Conservation (phyloP, 129 eudicot genomes). For the Cynara cardunculus region DNA sequence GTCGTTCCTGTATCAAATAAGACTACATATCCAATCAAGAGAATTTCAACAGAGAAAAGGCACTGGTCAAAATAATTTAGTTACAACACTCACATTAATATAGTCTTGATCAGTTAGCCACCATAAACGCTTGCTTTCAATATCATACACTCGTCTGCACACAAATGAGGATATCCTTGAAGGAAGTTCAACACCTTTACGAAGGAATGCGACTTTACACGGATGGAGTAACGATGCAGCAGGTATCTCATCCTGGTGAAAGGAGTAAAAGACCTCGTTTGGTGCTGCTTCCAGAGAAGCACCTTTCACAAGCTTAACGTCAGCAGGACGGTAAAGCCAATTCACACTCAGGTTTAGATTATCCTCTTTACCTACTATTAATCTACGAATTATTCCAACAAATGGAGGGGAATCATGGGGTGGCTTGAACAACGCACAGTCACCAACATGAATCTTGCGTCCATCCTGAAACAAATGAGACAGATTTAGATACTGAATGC, state of each 20-base stretch:
- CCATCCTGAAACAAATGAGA: constrained; percentile 60
- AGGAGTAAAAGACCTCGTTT: constrained; percentile 86
- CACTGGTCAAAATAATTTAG: neutral
- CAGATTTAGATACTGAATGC: neutral
- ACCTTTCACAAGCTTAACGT: constrained; percentile 68
- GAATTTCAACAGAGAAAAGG: constrained; percentile 6
- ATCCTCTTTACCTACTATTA: constrained; percentile 44
- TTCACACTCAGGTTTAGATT: constrained; percentile 50
- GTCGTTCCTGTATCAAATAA: constrained; percentile 54
- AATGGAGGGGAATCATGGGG: constrained; percentile 66
- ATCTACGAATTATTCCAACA: constrained; percentile 68
- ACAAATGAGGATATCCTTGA: constrained; percentile 79
- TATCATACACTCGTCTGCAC: constrained; percentile 88
- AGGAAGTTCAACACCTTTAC: constrained; percentile 88
- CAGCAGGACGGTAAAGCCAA: constrained; percentile 91
- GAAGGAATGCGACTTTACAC: constrained; percentile 97
- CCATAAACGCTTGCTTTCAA: constrained; percentile 61
- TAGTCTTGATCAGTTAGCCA: constrained; percentile 87
- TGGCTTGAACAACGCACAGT: constrained; percentile 89
- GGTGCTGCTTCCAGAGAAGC: constrained; percentile 56
- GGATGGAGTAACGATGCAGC: constrained; percentile 98
- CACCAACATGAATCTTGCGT: constrained; percentile 79
- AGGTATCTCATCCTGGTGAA: constrained; percentile 81
- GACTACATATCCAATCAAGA: constrained; percentile 34
- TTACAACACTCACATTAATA: constrained; percentile 58